Evolutionary conservation across 306 rosid genomes (phyloP).

Genomic region (Lupinus albus): DNA sequence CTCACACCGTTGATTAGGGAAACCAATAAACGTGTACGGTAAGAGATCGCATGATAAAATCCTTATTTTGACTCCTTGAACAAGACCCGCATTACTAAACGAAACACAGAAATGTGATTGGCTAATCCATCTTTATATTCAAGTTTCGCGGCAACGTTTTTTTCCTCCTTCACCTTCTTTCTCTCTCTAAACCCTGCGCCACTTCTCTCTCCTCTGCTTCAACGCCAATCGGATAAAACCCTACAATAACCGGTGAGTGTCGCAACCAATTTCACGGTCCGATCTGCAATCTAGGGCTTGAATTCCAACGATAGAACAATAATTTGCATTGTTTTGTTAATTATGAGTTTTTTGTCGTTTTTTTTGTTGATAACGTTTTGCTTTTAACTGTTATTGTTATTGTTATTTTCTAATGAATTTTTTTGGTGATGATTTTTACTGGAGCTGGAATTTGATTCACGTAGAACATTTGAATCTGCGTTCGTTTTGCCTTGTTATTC

Average conservation of each 20-base stretch:
- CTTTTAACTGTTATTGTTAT: background rate
- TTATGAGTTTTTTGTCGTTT: background rate
- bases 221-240: slow-evolving; percentile 42
- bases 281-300: slow-evolving; percentile 67
- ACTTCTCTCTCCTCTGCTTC: slow-evolving; percentile 38
- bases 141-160: slow-evolving; percentile 87
- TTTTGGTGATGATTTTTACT: slow-evolving; percentile 22
- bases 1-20: background rate
- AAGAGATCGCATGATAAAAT: slow-evolving; percentile 14
- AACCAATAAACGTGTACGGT: slow-evolving; percentile 30
- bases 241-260: slow-evolving; percentile 47
- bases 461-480: slow-evolving; percentile 14
- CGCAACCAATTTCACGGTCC: slow-evolving; percentile 27
- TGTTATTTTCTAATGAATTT: background rate
- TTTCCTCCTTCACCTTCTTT: background rate
- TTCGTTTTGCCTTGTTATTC: background rate
- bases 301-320: background rate
- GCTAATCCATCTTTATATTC: slow-evolving; percentile 48
- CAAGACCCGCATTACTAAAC: slow-evolving; percentile 27
- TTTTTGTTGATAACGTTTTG: background rate
- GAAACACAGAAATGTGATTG: slow-evolving; percentile 37
- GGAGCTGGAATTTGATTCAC: slow-evolving; percentile 24
- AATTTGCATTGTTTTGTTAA: slow-evolving; percentile 21
- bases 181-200: slow-evolving; percentile 36
- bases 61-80: slow-evolving; percentile 51